Percentiles rank a stretch among this genome's conserved stretches.
Evolutionary conservation across 306 rosid species (phyloP).

Genomic region (Rubus idaeus): DNA sequence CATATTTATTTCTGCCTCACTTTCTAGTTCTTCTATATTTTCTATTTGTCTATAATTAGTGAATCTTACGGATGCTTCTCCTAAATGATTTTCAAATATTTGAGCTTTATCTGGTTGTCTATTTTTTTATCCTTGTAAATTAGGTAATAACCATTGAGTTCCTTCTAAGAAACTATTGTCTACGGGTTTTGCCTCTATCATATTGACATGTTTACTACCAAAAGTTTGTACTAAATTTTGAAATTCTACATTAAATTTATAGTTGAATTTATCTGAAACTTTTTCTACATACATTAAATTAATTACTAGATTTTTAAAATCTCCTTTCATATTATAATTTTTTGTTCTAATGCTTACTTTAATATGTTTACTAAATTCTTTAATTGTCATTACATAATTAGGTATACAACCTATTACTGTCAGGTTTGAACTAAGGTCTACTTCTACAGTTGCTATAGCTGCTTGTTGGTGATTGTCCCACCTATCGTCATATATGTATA

Average conservation of each 20-base stretch:
- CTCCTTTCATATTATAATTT: no score
- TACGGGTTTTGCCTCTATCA: neutral
- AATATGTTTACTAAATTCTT: neutral
- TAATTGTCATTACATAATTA: neutral
- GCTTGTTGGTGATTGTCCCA: neutral
- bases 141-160: no score
- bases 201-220: neutral
- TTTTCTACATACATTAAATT: neutral
- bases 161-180: neutral
- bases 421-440: neutral
- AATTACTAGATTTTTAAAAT: no score
- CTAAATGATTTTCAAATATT: neutral
- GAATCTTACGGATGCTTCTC: neutral
- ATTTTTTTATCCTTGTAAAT: no score
- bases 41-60: neutral
- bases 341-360: neutral
- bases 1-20: neutral
- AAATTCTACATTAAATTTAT: neutral
- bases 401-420: neutral
- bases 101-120: neutral
- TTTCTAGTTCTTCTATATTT: neutral
- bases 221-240: neutral
- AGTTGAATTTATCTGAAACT: neutral
- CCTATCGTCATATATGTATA: neutral
- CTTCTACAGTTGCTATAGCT: neutral